Base-by-base conservation (phyloP, 805 yeast genomes). In the Candida nitratophila region DNA sequence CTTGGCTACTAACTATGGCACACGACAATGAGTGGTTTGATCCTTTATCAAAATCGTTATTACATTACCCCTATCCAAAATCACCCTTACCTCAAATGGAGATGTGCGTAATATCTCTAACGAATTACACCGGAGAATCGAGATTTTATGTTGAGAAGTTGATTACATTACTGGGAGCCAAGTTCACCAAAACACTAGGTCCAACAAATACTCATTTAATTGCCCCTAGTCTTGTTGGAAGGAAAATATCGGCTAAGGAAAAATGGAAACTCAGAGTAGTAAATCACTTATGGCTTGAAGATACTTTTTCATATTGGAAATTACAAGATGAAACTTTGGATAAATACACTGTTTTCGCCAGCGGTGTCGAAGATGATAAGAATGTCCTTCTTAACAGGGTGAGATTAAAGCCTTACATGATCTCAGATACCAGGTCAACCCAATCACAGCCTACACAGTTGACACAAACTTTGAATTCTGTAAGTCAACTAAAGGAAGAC, bases 201-300 rank as follows among this genome's bases (percentile, higher is more conserved):
- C 55, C 51, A 31, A 71, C 72, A 10, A 86, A 87, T 52, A 82
- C 95, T 5, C 86, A 80, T 58, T 67, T 91, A 29, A 71, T 91
- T 4, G 78, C 86, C 2, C 83, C 89, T 0, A 71, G 70, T 30
- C 73, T 84, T 0, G 58, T 57, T 15, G 97, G 99, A 2, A 76
- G 73, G 44, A 91, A 91, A 63, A 87, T 76, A 54, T 74, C 73
- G 11, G 87, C 89, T 16, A 95, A 93, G 0, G 57, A 68, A 31
- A 71, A 73, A 48, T 89, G 96, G 96, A 51, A 61, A 3, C 64
- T 86, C 20, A 70, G 71, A 27, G 68, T 83, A 2, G 81, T 86
- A 1, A 89, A 85, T 55, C 96, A 88, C 61, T 56, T 81, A 14
- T 91, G 99, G 99, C 63, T 91, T 14, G 98, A 91, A 56, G 90